Evolutionary conservation across 2,329 filamentous ascomycete genomes (phyloP).

Genomic region (Aspergillus chevalieri): DNA sequence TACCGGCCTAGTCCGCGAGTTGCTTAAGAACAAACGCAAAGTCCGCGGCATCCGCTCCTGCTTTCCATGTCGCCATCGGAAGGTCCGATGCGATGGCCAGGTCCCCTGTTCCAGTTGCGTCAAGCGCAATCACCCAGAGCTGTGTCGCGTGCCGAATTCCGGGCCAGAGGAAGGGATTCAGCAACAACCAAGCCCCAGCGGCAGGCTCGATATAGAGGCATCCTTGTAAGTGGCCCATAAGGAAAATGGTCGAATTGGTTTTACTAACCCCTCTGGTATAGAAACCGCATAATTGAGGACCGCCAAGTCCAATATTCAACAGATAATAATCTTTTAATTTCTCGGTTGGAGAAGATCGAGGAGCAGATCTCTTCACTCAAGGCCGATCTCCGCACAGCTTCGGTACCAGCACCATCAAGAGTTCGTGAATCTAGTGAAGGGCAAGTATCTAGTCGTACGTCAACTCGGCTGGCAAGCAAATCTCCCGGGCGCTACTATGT

Average conservation of each 20-base stretch:
- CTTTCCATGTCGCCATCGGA: conserved; percentile 20
- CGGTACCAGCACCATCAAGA: neutral
- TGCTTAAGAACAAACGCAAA: conserved; percentile 19
- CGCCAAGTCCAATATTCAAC: neutral
- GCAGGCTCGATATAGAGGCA: neutral
- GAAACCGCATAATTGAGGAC: neutral
- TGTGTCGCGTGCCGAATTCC: conserved; percentile 12
- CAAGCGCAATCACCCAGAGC: conserved; percentile 12
- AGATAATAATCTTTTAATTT: conserved; percentile 1
- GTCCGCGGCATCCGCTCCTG: conserved; percentile 16
- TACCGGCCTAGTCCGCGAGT: conserved; percentile 13
- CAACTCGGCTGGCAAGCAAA: conserved; percentile 1
- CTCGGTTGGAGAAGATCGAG: conserved; percentile 14
- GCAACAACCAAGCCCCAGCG: neutral
- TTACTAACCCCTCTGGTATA: neutral
- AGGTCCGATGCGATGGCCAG: conserved; percentile 15
- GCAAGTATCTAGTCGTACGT: neutral
- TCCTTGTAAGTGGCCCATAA: neutral
- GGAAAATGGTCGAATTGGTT: neutral
- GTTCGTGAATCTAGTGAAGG: neutral
- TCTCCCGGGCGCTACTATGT: conserved; percentile 14
- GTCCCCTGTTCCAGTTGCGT: conserved; percentile 15
- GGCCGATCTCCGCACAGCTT: conserved; percentile 9
- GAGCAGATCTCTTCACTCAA: conserved; percentile 17
- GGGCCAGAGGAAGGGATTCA: conserved; percentile 1